Conservation (phyloP, 805 yeast genomes). For the Ogataea neopini region DNA sequence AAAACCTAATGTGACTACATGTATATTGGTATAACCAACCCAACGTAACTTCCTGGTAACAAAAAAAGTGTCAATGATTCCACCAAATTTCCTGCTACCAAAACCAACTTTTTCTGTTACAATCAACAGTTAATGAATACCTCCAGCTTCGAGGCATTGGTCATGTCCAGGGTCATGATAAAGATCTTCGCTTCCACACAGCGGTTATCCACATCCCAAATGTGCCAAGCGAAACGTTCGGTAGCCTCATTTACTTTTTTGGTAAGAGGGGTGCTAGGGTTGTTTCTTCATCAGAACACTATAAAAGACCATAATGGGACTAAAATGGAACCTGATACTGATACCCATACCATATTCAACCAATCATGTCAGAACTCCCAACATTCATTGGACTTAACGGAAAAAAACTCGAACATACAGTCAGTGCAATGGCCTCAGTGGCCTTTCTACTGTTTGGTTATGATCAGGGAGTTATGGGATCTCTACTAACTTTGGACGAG, state of each 20-base stretch:
- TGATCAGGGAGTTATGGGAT: slow-evolving; percentile 53
- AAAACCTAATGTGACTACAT: not conserved
- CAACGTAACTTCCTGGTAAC: too few relatives aligned
- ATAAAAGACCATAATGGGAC: too few relatives aligned
- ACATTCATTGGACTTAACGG: slow-evolving; percentile 22
- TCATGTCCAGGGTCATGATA: too few relatives aligned
- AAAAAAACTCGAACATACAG: slow-evolving; percentile 13
- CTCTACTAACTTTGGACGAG: slow-evolving; percentile 24
- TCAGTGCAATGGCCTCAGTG: slow-evolving; percentile 23
- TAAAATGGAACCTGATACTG: too few relatives aligned
- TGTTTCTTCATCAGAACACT: too few relatives aligned
- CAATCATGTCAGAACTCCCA: slow-evolving; percentile 1
- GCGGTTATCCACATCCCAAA: not conserved
- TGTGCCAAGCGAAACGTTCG: not conserved
- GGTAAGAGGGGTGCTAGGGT: not conserved
- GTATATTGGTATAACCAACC: too few relatives aligned
- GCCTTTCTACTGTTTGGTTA: slow-evolving; percentile 48
- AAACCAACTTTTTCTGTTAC: too few relatives aligned
- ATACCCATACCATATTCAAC: too few relatives aligned
- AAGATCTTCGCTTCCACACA: not conserved
- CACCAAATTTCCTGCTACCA: too few relatives aligned
- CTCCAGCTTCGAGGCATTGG: too few relatives aligned
- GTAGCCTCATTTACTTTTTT: not conserved
- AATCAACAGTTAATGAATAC: too few relatives aligned
- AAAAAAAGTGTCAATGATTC: too few relatives aligned